These are phyloP conservation scores for Rusavskia elegans DNA, from an alignment of 495 filamentous ascomycete genomes.

Conservation along the genomic window DNA sequence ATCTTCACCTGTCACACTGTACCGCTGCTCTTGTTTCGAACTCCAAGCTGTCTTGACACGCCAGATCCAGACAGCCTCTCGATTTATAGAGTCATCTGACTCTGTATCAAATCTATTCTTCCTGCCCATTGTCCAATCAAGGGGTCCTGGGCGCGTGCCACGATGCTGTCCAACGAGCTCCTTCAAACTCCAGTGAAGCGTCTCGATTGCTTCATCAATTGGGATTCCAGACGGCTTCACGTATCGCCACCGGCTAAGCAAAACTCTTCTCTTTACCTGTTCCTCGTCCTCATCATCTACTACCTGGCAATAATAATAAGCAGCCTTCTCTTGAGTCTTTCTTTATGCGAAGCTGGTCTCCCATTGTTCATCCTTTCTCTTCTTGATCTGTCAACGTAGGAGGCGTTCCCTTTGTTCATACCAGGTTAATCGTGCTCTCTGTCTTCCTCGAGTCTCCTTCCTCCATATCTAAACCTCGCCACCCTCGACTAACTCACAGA, in stretches of 20 bases:
- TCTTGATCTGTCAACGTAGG: constrained; percentile 1
- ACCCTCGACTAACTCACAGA: neutral
- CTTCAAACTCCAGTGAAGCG: neutral
- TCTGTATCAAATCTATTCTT: neutral
- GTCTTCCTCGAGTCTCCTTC: neutral
- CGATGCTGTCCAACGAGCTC: neutral
- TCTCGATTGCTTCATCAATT: neutral
- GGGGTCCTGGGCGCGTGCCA: neutral
- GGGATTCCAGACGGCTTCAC: neutral
- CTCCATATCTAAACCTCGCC: neutral
- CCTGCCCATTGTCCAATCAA: constrained; percentile 1
- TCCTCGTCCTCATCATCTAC: neutral
- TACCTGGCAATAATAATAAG: neutral
- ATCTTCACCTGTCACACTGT: neutral
- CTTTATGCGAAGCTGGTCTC: constrained; percentile 7
- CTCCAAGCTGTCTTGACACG: neutral
- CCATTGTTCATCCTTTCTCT: constrained; percentile 5
- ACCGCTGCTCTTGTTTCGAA: neutral
- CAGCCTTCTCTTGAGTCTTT: neutral
- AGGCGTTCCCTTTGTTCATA: constrained; percentile 2
- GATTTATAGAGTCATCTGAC: neutral
- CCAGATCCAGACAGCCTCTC: constrained; percentile 3
- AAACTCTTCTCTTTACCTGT: neutral
- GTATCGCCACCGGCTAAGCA: neutral
- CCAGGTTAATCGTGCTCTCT: neutral